Base-by-base conservation (phyloP, 139 green algal genomes). In the Desmodesmus armatus region DNA sequence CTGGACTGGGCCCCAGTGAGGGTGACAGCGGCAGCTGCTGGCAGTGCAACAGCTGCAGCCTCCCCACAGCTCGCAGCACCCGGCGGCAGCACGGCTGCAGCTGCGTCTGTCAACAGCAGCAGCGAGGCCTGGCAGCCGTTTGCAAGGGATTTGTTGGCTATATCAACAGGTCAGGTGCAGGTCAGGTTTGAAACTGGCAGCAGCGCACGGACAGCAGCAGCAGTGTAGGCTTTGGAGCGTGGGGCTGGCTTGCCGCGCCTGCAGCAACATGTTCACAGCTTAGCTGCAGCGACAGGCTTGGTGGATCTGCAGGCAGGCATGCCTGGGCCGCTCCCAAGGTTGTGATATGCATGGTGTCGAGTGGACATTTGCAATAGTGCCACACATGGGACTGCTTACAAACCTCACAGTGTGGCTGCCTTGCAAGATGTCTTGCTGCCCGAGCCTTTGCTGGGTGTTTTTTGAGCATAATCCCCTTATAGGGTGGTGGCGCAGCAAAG, bases 61-160 rank as follows among this genome's bases (percentile, higher is more conserved):
- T 27, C 13, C 23, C 9, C 43, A 19, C 31, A 58, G 41, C 5
- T 9, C 25, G 69, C 39, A 33, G 35, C 66, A 49, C 33, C 17
- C 33, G 44, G 66, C 7, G 4, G 55, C 53, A 70, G 33, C 43
- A 79, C 43, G 9, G 37, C 4, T 27, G 37, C 35, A 51, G 66
- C 35, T 47, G 2, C 17, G 19, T 21, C 7, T 27, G 53, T n/a
- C 31, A 60, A 6, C 3, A 35, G 15, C 29, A n/a, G 49, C 29
- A 47, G 29, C 72, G 43, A 31, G 33, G 33, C 1, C 35, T 40
- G 71, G 53, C 76, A 35, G 15, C 55, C 76, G 2, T 71, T 55
- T 71, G 76, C 76, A n/a, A 35, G n/a, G 19, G 76, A 82, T 44
- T 21, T 82, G 25, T 5, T 82, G 2, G 40, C 11, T 21, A 58